Conservation (phyloP, 371 early-diverging fungal genomes). For the Coemansia sp. region DNA sequence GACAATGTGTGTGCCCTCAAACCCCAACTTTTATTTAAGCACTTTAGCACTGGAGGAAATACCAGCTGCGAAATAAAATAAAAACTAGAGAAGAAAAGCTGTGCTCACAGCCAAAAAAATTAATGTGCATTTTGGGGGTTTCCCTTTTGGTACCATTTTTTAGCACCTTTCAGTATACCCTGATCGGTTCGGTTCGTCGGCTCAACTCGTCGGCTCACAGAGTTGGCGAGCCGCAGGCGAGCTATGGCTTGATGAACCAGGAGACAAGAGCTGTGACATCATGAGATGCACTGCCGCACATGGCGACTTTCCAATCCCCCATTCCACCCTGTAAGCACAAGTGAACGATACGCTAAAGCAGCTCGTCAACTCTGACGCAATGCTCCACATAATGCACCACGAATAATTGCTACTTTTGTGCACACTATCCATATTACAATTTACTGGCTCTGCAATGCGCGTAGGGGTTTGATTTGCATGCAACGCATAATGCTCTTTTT, state of each 20-base stretch:
- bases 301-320: background rate
- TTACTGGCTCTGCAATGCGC: background rate
- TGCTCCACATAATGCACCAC: background rate
- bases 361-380: background rate
- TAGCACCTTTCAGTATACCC: too few species aligned
- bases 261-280: too few species aligned
- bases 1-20: background rate
- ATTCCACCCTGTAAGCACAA: background rate
- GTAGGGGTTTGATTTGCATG: background rate
- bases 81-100: background rate
- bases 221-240: too few species aligned
- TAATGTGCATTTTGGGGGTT: background rate
- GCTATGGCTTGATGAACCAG: too few species aligned
- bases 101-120: background rate
- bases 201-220: too few species aligned
- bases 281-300: background rate
- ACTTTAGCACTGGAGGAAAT: background rate
- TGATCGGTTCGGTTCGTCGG: too few species aligned
- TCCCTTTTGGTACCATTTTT: background rate
- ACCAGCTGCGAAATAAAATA: background rate
- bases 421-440: background rate
- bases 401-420: background rate
- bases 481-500: background rate
- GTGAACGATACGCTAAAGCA: background rate
- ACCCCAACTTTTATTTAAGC: background rate